Base-by-base conservation (phyloP, 2,329 filamentous ascomycete genomes). In the Pseudogymnoascus sp. region DNA sequence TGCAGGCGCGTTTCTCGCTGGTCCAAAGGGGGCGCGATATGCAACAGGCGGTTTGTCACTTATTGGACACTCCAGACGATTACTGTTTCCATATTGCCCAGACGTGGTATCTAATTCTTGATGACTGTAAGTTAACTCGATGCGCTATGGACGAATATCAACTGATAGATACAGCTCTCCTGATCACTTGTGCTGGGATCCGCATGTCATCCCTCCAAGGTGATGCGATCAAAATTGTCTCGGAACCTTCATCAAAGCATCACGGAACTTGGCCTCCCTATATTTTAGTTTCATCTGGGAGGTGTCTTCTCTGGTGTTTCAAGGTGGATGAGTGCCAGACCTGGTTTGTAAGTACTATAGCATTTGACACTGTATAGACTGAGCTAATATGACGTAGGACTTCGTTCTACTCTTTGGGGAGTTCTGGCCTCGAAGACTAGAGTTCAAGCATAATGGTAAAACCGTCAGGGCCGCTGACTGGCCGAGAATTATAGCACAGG, bases 41-140 rank as follows among this genome's bases (percentile, higher is more conserved):
- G 75, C 68, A 74, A 25, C 78, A 80, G 64, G 78, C 75, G 2
- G 74, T 80, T 7, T 75, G 77, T 59, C 72, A 74, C 60, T 67
- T 74, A 12, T 71, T 71, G 1, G 70, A 71, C 39, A 72, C 70
- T 2, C 71, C 70, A 0, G 64, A 69, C 8, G 72, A 71, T 1
- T 66, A 74, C 15, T 80, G 77, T 59, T 80, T 78, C 60, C 78
- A 81, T 61, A 75, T 80, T 47, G 70, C 75, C 1, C 79, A 81
- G 64, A 61, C 79, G 8, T 81, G 78, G 79, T 77, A 74, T 62
- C 64, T 81, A 4, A 68, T 79, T 6, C 62, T 81, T 1, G 75
- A 75, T 39, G 75, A 78, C 47, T 73, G 77, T 78, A 67, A 66
- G 74, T 62, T 57, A 6, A 8, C 15, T 6, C 20, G 20, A 6